Base-by-base conservation (phyloP, 257 asterid genomes). In the Rehmannia glutinosa region DNA sequence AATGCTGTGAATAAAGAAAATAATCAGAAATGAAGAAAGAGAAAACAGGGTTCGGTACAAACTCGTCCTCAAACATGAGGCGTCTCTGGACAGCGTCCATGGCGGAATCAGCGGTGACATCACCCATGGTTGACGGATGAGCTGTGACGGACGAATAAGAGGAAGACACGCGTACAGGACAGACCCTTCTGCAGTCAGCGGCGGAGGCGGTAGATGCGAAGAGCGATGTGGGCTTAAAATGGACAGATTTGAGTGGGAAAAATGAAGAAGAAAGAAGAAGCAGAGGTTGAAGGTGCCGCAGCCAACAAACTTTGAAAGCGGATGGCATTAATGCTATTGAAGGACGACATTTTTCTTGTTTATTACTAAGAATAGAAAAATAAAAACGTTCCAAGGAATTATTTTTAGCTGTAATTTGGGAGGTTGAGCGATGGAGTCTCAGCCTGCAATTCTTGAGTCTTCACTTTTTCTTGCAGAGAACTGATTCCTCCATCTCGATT, bases 41-140 rank as follows among this genome's bases (percentile, higher is more conserved):
- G 10, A 20, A 1, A 4, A 13, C 13, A 1, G 21, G 19, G 7
- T 58, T 0, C 17, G 28, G 66, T 41, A 84, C 86, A 54, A 9
- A 86, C 96, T 89, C 95, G 80, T 89, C 96, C 49, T 89, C 96
- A 64, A 89, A 87, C 96, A 89, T 89, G 80, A 87, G 96, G 43
- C 95, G 86, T 21, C 86, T 80, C 77, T 89, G 96, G 64, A 89
- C 95, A 67, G 92, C 95, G 25, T 89, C 96, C 96, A 89, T 87
- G 66, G 81, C 65, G 35, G 90, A 75, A 77, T 89, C 95, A 55
- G n/a, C n/a, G n/a, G n/a, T n/a, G n/a, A n/a, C n/a, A n/a, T 68
- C 87, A 69, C 77, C 86, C 86, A 73, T 76, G 47, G 75, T 32
- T 9, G 84, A 42, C 17, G 83, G 55, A 24, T 69, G 2, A 23